Percentiles rank a stretch among this genome's conserved stretches.
Evolutionary conservation across 2,329 filamentous ascomycete species (phyloP).

Genomic region (Immersiporthe knoxdaviesiana): DNA sequence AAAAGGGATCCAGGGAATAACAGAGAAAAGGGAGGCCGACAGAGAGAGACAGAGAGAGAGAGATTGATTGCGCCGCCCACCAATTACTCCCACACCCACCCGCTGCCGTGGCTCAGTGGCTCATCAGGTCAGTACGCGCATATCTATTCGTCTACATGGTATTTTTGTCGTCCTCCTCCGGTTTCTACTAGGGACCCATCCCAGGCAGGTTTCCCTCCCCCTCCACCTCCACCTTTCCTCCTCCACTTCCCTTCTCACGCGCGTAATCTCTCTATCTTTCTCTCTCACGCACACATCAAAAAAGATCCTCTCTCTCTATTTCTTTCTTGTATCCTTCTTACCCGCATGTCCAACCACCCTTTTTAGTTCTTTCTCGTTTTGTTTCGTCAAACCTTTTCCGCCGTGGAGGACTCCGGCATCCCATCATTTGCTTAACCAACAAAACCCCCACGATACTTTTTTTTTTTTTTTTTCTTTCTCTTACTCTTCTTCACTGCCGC

Average conservation of each 20-base stretch:
- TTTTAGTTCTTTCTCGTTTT: conserved; percentile 15
- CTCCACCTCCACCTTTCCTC: neutral
- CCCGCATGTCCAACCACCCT: conserved; percentile 13
- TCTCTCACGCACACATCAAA: neutral
- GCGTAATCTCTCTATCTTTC: neutral
- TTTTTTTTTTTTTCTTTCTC: no score
- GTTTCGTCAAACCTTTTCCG: conserved; percentile 7
- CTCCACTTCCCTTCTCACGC: neutral
- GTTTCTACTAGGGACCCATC: neutral
- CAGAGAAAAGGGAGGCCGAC: no score
- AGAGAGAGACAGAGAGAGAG: no score
- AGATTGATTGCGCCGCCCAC: conserved; percentile 22
- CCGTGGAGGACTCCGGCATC: conserved; percentile 22
- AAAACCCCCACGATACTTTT: neutral
- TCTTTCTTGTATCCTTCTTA: neutral
- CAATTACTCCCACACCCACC: conserved; percentile 21
- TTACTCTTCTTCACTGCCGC: conserved; percentile 18
- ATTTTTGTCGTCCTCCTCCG: conserved; percentile 2
- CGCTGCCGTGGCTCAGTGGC: conserved; percentile 28
- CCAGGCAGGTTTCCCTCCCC: conserved; percentile 13
- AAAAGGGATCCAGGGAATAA: conserved; percentile 11
- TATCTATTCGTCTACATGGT: conserved; percentile 14
- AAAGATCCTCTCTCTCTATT: neutral
- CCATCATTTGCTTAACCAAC: conserved; percentile 13
- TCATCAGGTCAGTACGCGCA: conserved; percentile 26